Base-by-base conservation (phyloP, 129 eudicot species). In the Silybum marianum region DNA sequence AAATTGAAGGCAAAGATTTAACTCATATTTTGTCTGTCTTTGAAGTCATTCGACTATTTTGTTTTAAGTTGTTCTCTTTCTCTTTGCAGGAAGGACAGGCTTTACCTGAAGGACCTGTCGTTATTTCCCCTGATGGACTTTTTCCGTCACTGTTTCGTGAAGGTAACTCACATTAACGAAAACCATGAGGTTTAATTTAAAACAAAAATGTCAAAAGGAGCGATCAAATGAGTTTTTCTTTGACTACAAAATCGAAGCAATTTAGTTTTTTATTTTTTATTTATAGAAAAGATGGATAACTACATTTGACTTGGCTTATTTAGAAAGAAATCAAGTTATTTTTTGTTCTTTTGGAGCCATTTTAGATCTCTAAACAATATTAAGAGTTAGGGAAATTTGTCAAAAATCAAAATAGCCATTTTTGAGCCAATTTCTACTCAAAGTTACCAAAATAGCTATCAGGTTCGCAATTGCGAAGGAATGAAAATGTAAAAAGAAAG, bases 41-140 rank as follows among this genome's bases (percentile, higher is more conserved):
- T 46, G 26, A 78, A 28, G 30, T 69, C 13, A 30, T 46, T 26
- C 13, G 6, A 21, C 48, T 79, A 34, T 19, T 77, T 42, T 70
- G 46, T 58, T 66, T 66, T 70, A 48, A 77, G 18, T 73, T 65
- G 10, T 22, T 70, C 19, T 80, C 13, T 81, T 22, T 70, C 19
- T 80, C 13, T 81, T 76, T 79, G 82, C 87, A 95, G 99, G 97
- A 96, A 40, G 99, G 97, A 22, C 86, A 91, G 83, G 88, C 83
- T 48, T 86, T 96, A 68, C 99, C 99, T 6, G 99, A 96, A 62
- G 99, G 99, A 48, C 99, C 99, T 42, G 92, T 96, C 68, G 89
- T 96, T 68, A 96, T 93, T 74, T 96, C 99, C 54, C 99, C 99
- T 32, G 98, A 96, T 86, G 99, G 99, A 69, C 93, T 96, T 24